Base-by-base conservation (phyloP, 441 rosid genomes). In the Omphalea diandra region DNA sequence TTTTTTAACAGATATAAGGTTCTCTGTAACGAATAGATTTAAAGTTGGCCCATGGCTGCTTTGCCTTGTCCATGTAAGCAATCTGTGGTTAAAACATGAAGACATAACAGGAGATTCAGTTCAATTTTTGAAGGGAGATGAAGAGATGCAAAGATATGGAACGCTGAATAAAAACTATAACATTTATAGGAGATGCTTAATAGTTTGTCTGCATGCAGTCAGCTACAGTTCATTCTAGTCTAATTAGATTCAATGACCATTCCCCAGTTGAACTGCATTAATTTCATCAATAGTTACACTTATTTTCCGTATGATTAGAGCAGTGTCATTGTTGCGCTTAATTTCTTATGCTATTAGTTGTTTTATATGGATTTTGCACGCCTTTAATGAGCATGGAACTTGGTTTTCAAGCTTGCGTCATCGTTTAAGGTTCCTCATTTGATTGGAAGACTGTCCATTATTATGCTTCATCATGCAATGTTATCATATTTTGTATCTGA, bases 401-500 rank as follows among this genome's bases (percentile, higher is more conserved):
- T 11, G 57, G 38, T 22, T 26, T 43, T 58, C n/a, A 32, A 20
- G 53, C 50, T 15, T 41, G 20, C 53, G 46, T 26, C 18, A 9
- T 31, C 41, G 22, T 32, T 26, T 24, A 18, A n/a, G n/a, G n/a
- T n/a, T 68, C 50, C 17, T 33, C 3, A 0, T 57, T 12, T 50
- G n/a, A 52, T 33, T n/a, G 36, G 15, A 5, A 35, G n/a, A n/a
- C n/a, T n/a, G n/a, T n/a, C 3, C 4, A 15, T 17, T 31, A 17
- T 64, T 63, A 63, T 47, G 69, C 40, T 35, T 26, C 10, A 36
- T 8, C 62, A 41, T 29, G 53, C 32, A 58, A 40, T 61, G 32
- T n/a, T n/a, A n/a, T n/a, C 15, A n/a, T 41, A 24, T 31, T 56
- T 76, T 14, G 57, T 44, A 44, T 49, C 15, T 22, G 43, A 14